Evolutionary conservation across 768 basidiomycete species (phyloP).

Genomic region (Amyloporia xantha): DNA sequence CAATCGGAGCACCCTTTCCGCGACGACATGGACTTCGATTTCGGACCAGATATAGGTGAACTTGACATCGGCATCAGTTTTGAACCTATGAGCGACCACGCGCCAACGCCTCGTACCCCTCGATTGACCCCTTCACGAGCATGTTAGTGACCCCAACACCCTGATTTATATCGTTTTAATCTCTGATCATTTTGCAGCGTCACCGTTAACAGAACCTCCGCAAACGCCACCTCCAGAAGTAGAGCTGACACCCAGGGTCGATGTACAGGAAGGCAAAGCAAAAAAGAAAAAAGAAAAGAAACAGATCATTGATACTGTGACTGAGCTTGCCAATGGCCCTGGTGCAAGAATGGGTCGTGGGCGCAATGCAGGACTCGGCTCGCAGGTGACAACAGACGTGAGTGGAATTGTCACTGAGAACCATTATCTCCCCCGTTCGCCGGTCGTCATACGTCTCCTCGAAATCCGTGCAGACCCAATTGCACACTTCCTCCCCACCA

Average conservation of each 20-base stretch:
- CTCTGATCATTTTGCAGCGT: conserved; percentile 45
- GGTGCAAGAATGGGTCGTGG: conserved; percentile 50
- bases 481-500: conserved; percentile 80
- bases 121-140: conserved; percentile 64
- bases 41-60: conserved; percentile 42
- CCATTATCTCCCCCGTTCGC: conserved; percentile 78
- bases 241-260: conserved; percentile 42
- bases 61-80: conserved; percentile 70
- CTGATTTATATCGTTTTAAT: conserved; percentile 5
- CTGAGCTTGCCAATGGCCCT: conserved; percentile 68
- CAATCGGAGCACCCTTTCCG: conserved; percentile 62
- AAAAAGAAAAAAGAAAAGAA: conserved; percentile 65
- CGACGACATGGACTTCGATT: conserved; percentile 44
- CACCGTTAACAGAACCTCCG: conserved; percentile 70
- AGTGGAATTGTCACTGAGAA: conserved; percentile 74
- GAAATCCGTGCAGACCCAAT: conserved; percentile 83
- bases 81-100: conserved; percentile 37
- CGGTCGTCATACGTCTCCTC: conserved; percentile 78
- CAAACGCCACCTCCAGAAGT: conserved; percentile 68
- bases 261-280: conserved; percentile 36
- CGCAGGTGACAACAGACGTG: conserved; percentile 48
- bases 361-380: conserved; percentile 44
- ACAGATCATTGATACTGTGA: conserved; percentile 86
- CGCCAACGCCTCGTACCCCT: conserved; percentile 25
- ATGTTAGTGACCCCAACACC: conserved; percentile 33